Percentiles rank a stretch among this genome's conserved stretches.
Conservation (phyloP, 768 basidiomycete genomes). For the Fistulinella prunicolor region DNA sequence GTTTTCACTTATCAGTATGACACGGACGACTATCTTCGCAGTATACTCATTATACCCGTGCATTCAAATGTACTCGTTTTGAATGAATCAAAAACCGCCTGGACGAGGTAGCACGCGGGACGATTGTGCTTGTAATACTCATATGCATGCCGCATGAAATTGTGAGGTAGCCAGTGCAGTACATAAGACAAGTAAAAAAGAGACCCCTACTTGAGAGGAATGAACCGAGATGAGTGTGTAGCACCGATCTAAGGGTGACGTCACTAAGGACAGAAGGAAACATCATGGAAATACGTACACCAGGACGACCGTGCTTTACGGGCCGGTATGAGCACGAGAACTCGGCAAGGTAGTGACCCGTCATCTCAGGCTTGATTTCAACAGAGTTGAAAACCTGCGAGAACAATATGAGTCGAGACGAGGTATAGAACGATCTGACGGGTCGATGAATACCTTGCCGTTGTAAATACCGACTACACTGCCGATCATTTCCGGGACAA, state of each 20-base stretch:
- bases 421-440: not conserved
- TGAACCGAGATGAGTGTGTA: constrained; percentile 87
- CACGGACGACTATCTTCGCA: constrained; percentile 61
- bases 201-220: constrained; percentile 88
- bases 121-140: constrained; percentile 2
- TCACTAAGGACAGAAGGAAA: constrained; percentile 9
- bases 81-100: constrained; percentile 25
- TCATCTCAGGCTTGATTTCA: constrained; percentile 99
- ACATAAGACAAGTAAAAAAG: constrained; percentile 19
- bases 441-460: constrained; percentile 65
- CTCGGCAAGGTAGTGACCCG: constrained; percentile 98
- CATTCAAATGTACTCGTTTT: constrained; percentile 41
- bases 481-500: constrained; percentile 99
- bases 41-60: constrained; percentile 58
- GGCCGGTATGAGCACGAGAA: constrained; percentile 97
- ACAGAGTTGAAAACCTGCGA: constrained; percentile 87
- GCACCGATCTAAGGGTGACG: constrained; percentile 67
- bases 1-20: constrained; percentile 46
- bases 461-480: constrained; percentile 98
- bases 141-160: constrained; percentile 37
- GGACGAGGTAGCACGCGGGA: constrained; percentile 6
- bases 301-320: constrained; percentile 99
- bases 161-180: constrained; percentile 30
- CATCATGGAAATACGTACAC: constrained; percentile 60
- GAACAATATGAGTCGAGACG: not conserved